phyloP scores from a whole-genome alignment of 2,329 filamentous ascomycete species.

The Diaporthe sp. region DNA sequence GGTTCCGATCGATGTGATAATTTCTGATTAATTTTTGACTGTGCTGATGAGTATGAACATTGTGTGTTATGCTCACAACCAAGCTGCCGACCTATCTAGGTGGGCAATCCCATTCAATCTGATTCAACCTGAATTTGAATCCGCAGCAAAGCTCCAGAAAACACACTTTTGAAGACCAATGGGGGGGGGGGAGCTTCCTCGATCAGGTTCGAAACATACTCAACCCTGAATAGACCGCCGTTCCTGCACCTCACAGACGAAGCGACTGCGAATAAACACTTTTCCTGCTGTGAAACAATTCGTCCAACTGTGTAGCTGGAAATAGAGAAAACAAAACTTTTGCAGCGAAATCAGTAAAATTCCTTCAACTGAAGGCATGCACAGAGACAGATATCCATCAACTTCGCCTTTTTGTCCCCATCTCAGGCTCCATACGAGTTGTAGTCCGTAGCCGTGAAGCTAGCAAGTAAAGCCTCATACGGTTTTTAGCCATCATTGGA shows the following conservation, averaged over 20 bases:
- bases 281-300: neutral
- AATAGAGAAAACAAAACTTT: neutral
- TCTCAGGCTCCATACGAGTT: neutral
- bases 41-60: no score
- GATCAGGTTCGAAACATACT: neutral
- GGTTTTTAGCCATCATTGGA: neutral
- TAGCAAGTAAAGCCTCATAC: neutral
- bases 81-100: neutral
- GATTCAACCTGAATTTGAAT: neutral
- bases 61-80: neutral
- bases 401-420: neutral
- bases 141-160: neutral
- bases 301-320: no score
- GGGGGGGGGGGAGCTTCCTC: no score
- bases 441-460: neutral
- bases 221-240: no score
- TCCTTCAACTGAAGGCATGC: neutral
- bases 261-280: neutral
- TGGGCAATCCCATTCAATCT: neutral
- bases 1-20: rapidly evolving
- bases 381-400: neutral
- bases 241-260: neutral
- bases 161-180: no score
- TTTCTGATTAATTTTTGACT: no score
- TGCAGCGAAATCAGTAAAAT: no score